Conservation (phyloP, 2,329 filamentous ascomycete species). For the Aspergillus neoniger region DNA sequence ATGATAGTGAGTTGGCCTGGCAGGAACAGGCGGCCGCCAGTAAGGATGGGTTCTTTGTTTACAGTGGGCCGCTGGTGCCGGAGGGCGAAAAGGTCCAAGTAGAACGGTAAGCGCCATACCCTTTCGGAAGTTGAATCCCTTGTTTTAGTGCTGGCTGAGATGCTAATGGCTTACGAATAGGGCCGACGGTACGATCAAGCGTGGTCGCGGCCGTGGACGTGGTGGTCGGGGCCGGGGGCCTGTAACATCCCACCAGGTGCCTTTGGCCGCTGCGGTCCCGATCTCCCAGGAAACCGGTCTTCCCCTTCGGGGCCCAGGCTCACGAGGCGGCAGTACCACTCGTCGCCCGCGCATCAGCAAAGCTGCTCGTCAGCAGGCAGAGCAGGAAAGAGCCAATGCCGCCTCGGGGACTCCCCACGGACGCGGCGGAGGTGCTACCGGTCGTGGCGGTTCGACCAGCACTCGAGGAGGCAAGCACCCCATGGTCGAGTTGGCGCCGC, state of each 20-base stretch:
- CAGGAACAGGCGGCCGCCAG: slow-evolving; percentile 92
- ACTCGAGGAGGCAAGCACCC: slow-evolving; percentile 32
- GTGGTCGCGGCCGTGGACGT: slow-evolving; percentile 57
- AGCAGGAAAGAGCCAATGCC: slow-evolving; percentile 75
- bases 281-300: slow-evolving; percentile 88
- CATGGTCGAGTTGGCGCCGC: slow-evolving; percentile 34
- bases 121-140: not conserved
- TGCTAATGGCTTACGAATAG: slow-evolving; percentile 47
- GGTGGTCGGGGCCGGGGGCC: slow-evolving; percentile 57
- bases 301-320: slow-evolving; percentile 68
- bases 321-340: slow-evolving; percentile 71
- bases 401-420: slow-evolving; percentile 29
- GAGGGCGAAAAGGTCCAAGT: slow-evolving; percentile 76
- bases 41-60: slow-evolving; percentile 97
- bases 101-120: slow-evolving; percentile 55
- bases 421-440: slow-evolving; percentile 29
- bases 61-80: slow-evolving; percentile 85
- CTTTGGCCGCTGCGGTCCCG: slow-evolving; percentile 76
- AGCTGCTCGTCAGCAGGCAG: slow-evolving; percentile 76
- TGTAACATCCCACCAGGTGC: slow-evolving; percentile 70
- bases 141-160: slow-evolving; percentile 8
- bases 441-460: slow-evolving; percentile 30
- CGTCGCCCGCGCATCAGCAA: slow-evolving; percentile 86
- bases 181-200: slow-evolving; percentile 70
- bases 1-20: slow-evolving; percentile 94